Evolutionary conservation across 352 stramenopile genomes (phyloP), one percentile per base, ranked within the genome.

Genomic region (Phytopythium sindhum): DNA sequence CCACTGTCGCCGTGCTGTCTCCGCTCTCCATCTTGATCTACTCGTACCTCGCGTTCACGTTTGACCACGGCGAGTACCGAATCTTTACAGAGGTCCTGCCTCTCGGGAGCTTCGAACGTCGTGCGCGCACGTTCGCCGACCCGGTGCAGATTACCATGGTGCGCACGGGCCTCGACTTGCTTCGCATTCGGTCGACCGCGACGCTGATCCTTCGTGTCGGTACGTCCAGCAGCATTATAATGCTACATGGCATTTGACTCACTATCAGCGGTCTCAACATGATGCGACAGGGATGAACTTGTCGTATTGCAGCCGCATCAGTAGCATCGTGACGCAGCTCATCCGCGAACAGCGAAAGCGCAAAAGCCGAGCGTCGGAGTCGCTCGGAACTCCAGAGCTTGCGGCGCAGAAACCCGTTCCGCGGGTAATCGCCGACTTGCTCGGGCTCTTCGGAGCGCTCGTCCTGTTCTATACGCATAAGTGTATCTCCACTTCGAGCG

Each of bases 1-100:
- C 74, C 35, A 29, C 70, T 21, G 62, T 75, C 8, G 63, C 66
- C 0, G 50, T 76, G 23, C 57, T n/a, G n/a, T 79, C 68, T 41
- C 72, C 68, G 1, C 54, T 73, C 15, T 19, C 67, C 33, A 42
- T 67, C 14, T 50, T 76, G 2, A 42, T 26, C 12, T 72, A 71
- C 35, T 67, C 61, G 5, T 57, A 73, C 50, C 58, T 31, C 4
- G 57, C 47, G 2, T 76, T 79, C 39, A 60, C 52, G 19, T 74
- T 79, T 23, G 68, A 79, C 23, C 57, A 58, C 15, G 33, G 28
- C n/a, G 35, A 59, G 23, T 61, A 70, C 11, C 53, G 14, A 2
- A 66, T 79, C 54, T 68, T 68, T 28, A 8, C 63, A 6, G 45
- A 69, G 0, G 45, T 71, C 0, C 72, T 73, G 12, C 66, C 68